Conservation (phyloP, 1,284 basidiomycete genomes). For the Pseudomicrostroma phylloplanum region DNA sequence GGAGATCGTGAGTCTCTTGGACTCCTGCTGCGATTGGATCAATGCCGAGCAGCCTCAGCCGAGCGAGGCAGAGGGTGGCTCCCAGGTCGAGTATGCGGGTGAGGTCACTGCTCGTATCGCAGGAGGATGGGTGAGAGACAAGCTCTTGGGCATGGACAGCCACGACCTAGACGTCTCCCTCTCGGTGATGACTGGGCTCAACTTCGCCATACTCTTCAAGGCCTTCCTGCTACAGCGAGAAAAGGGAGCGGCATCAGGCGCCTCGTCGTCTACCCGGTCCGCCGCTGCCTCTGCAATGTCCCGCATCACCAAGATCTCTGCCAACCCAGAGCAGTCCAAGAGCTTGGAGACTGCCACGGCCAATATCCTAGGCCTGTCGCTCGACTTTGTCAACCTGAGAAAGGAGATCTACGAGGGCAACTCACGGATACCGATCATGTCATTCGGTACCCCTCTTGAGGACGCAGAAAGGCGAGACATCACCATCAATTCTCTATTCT, state of each 20-base stretch:
- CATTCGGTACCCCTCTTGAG: constrained; percentile 84
- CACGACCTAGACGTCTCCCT: constrained; percentile 93
- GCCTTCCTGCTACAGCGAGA: constrained; percentile 56
- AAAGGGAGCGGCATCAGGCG: constrained; percentile 9
- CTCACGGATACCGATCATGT: constrained; percentile 80
- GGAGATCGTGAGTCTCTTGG: background rate
- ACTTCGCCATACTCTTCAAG: constrained; percentile 78
- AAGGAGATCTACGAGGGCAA: constrained; percentile 79
- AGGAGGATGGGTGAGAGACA: constrained; percentile 95
- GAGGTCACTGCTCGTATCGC: constrained; percentile 54
- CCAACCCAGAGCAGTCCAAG: constrained; percentile 95
- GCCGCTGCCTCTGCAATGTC: constrained; percentile 15
- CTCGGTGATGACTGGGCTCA: constrained; percentile 73
- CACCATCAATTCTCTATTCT: constrained; percentile 94
- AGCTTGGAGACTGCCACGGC: constrained; percentile 96
- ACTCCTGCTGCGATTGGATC: constrained; percentile 3
- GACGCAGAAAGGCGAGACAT: constrained; percentile 87
- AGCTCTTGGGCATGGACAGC: constrained; percentile 77
- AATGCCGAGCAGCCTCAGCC: constrained; percentile 4
- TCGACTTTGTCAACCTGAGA: constrained; percentile 91
- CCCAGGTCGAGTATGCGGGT: background rate
- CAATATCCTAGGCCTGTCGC: constrained; percentile 70
- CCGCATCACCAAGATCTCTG: constrained; percentile 69
- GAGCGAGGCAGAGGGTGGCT: background rate
- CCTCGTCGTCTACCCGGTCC: constrained; percentile 10